phyloP scores from a whole-genome alignment of 2,329 filamentous ascomycete genomes.

The Hymenoscyphus occultus region DNA sequence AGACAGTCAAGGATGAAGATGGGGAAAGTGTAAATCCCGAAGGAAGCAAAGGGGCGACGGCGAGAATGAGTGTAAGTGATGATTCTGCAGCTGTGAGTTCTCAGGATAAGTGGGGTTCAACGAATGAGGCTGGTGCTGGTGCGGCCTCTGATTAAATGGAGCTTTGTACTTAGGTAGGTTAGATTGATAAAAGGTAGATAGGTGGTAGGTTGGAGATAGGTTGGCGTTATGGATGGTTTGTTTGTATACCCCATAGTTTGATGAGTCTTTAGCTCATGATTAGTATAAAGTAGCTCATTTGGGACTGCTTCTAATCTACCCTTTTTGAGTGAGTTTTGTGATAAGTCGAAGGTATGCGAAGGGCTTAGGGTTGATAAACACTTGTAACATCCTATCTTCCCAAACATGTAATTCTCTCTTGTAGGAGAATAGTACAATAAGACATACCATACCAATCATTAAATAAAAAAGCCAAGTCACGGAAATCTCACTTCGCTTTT shows the following conservation, averaged over 20 bases:
- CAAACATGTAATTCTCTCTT: too few species aligned
- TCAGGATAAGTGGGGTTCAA: slow-evolving; percentile 31
- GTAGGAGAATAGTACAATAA: too few species aligned
- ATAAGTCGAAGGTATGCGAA: neutral
- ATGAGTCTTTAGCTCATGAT: slow-evolving; percentile 4
- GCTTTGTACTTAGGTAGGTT: neutral
- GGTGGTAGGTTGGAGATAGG: neutral
- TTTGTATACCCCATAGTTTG: slow-evolving; percentile 14
- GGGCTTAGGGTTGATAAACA: too few species aligned
- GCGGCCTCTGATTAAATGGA: slow-evolving; percentile 20
- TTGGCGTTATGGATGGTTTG: slow-evolving; percentile 3
- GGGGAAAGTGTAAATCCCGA: slow-evolving; percentile 16
- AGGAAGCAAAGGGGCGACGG: neutral
- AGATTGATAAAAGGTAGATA: neutral
- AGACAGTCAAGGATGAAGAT: neutral
- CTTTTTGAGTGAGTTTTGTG: neutral
- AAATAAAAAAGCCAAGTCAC: too few species aligned
- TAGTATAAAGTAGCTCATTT: slow-evolving; percentile 5
- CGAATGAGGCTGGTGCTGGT: slow-evolving; percentile 30
- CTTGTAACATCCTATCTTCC: too few species aligned
- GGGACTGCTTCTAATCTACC: neutral
- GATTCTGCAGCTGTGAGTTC: slow-evolving; percentile 10
- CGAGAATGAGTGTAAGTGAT: slow-evolving; percentile 10
- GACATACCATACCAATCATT: too few species aligned
- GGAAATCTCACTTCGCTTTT: too few species aligned